These are phyloP conservation scores for Comarum palustre DNA, from an alignment of 306 rosid species.

Conservation along the genomic window DNA sequence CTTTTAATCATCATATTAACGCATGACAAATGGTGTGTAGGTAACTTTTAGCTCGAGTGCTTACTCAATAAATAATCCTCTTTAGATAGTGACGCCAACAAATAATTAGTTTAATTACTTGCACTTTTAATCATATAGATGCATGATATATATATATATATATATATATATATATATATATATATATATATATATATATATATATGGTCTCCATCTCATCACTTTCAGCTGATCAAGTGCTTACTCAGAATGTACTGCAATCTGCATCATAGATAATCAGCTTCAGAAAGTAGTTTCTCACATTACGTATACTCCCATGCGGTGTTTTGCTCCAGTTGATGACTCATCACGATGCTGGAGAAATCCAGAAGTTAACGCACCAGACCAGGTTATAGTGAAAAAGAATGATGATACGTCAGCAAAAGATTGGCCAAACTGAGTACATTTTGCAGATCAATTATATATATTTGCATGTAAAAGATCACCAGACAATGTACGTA, in stretches of 20 bases:
- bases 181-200: too few relatives aligned
- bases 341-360: constrained; percentile 1
- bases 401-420: not conserved
- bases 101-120: not conserved
- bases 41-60: not conserved
- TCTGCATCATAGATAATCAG: not conserved
- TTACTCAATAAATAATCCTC: not conserved
- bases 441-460: not conserved
- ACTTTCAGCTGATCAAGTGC: not conserved
- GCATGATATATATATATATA: too few relatives aligned
- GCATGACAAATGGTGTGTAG: not conserved
- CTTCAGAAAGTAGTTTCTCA: not conserved
- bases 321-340: not conserved
- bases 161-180: too few relatives aligned
- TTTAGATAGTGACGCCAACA: not conserved
- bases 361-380: not conserved
- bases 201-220: too few relatives aligned
- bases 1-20: not conserved
- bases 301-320: constrained; percentile 1
- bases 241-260: not conserved
- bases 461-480: not conserved
- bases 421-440: not conserved
- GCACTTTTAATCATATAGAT: too few relatives aligned
- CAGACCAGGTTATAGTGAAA: not conserved
- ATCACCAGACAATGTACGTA: not conserved